Base-by-base conservation (phyloP, 345 rosid genomes). In the Clarkia xantiana region DNA sequence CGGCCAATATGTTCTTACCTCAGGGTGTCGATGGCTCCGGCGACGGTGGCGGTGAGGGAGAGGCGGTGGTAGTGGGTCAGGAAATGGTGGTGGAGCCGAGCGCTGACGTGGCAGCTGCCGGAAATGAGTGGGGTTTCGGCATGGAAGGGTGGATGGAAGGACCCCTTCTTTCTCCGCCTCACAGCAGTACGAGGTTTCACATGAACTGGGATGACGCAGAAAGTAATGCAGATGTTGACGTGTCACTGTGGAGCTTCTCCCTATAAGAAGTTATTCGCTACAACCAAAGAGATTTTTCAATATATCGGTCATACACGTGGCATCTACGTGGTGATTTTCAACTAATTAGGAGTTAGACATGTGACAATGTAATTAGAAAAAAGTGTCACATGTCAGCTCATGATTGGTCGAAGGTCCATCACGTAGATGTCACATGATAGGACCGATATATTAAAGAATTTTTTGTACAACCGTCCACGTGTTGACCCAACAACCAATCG, bases 91-190 rank as follows among this genome's bases (percentile, higher is more conserved):
- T 12, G 17, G 52, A 49, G 40, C 40, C 15, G 9, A 13, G 13
- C 19, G 20, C 3, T 1, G 51, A 29, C 14, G 36, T 7, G 36
- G 44, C 20, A 3, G 18, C 10, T 12, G 38, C 18, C n/a, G 45
- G 19, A 9, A 12, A 18, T 14, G 50, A 55, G 18, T 3, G 49
- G 10, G 11, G 16, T 2, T 38, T 3, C 13, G 42, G 18, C 4
- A 25, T 36, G 44, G 50, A 11, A 44, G 34, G 2, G 19, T 58
- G 62, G 62, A 16, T 14, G 18, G 38, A 58, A 2, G 15, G 43
- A 14, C 62, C 62, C 14, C 29, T 58, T 48, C 54, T 58, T 15
- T 58, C 62, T 18, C 62, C 62, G 25, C 48, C 55, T 40, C 53
- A 49, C 42, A 11, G 12, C 41, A 13, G 39, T 17, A 16, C 18